These are phyloP conservation scores for Quercus robur DNA, from an alignment of 306 rosid species.

Conservation along the genomic window DNA sequence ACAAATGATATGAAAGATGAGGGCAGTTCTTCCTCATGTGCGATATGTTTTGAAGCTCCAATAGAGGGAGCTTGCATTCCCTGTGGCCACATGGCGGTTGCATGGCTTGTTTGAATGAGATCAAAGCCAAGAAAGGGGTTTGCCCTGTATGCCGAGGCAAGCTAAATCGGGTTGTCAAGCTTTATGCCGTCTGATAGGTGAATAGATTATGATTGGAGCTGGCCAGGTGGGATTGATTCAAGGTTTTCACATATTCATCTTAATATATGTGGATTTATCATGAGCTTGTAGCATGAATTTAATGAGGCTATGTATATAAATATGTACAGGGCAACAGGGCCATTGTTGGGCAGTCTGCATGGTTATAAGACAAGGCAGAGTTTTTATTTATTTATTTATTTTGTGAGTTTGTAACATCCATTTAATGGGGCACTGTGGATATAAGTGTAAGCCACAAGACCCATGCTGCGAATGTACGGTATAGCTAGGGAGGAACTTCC, in stretches of 20 bases:
- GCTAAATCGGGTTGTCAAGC: constrained; percentile 1
- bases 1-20: neutral
- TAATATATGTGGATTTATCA: no score
- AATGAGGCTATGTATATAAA: neutral
- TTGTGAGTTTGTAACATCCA: neutral
- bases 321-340: neutral
- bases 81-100: constrained; percentile 29
- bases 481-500: no score
- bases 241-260: neutral
- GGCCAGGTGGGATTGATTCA: neutral
- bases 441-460: no score
- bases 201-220: neutral
- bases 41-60: constrained; percentile 20
- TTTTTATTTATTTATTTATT: neutral
- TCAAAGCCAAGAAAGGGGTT: constrained; percentile 22
- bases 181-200: constrained; percentile 12
- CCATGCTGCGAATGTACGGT: no score
- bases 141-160: constrained; percentile 20
- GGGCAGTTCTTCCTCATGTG: constrained; percentile 7
- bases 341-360: neutral
- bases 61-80: constrained; percentile 18
- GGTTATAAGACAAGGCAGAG: neutral
- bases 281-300: neutral
- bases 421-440: neutral
- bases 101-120: constrained; percentile 18